Percentiles rank a stretch among this genome's conserved stretches.
phyloP scores from a whole-genome alignment of 2,329 filamentous ascomycete species.

The Colletotrichum limetticola region DNA sequence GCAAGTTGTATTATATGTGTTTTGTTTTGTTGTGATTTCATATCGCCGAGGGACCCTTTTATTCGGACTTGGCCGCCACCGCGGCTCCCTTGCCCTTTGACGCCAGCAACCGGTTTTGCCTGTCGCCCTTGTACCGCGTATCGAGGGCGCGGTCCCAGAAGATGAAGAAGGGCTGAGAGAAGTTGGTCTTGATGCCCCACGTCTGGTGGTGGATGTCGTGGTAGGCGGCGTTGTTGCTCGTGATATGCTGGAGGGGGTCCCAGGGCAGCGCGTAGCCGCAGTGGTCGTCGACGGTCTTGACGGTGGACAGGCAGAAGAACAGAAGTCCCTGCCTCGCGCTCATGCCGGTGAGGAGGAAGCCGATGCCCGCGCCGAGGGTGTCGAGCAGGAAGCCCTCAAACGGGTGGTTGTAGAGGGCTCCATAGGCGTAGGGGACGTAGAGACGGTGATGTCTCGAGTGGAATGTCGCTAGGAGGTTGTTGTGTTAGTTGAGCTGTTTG shows the following conservation, averaged over 20 bases:
- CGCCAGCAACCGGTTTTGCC: conserved; percentile 37
- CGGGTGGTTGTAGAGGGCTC: conserved; percentile 96
- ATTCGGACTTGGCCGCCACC: conserved; percentile 28
- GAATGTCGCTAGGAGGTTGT: conserved; percentile 72
- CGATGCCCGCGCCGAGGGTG: conserved; percentile 86
- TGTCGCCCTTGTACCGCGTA: conserved; percentile 83
- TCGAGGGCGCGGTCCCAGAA: conserved; percentile 89
- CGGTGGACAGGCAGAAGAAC: conserved; percentile 88
- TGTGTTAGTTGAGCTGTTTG: conserved; percentile 4
- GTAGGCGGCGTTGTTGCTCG: conserved; percentile 94
- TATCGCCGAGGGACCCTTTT: conserved; percentile 10
- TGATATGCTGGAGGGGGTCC: conserved; percentile 92
- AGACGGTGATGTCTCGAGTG: conserved; percentile 96
- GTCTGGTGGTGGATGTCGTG: conserved; percentile 99
- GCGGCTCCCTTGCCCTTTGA: conserved; percentile 21
- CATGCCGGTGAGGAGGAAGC: conserved; percentile 84
- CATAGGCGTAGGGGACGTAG: conserved; percentile 97
- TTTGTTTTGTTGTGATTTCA: neutral
- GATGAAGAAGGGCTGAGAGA: conserved; percentile 91
- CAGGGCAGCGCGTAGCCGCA: conserved; percentile 96
- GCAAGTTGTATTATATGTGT: conserved; percentile 15
- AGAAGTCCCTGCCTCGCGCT: conserved; percentile 86
- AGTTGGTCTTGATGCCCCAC: conserved; percentile 98
- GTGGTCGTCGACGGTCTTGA: conserved; percentile 98
- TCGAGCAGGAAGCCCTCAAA: conserved; percentile 94